These are phyloP conservation scores for Fragaria iinumae DNA, from an alignment of 306 rosid genomes.

Conservation along the genomic window DNA sequence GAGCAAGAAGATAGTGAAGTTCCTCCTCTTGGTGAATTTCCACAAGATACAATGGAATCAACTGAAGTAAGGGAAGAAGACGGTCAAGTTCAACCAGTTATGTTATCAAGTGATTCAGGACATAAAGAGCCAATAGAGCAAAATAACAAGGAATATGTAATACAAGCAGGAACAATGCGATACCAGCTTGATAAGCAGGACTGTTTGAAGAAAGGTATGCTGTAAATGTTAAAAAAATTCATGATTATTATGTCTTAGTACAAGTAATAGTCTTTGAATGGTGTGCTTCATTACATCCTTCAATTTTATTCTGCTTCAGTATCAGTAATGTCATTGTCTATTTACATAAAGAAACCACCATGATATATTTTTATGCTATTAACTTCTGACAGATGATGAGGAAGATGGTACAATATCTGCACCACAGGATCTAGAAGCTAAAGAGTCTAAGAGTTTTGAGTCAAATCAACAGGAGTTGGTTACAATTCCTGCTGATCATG, in stretches of 20 bases:
- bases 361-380: not conserved
- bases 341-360: not conserved
- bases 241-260: not conserved
- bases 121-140: slow-evolving; percentile 28
- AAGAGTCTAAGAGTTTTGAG: slow-evolving; percentile 22
- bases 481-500: slow-evolving; percentile 20
- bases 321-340: not conserved
- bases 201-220: slow-evolving; percentile 51
- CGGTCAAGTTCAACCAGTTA: slow-evolving; percentile 20
- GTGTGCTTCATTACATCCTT: not conserved
- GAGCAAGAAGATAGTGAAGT: slow-evolving; percentile 40
- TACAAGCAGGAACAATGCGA: slow-evolving; percentile 19
- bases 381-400: slow-evolving; percentile 31
- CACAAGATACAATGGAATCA: slow-evolving; percentile 21
- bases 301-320: not conserved
- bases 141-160: slow-evolving; percentile 22
- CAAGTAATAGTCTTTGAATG: not conserved
- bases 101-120: slow-evolving; percentile 21
- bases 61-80: slow-evolving; percentile 27
- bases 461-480: slow-evolving; percentile 27
- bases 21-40: slow-evolving; percentile 27
- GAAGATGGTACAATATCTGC: slow-evolving; percentile 27
- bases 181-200: slow-evolving; percentile 33
- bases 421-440: slow-evolving; percentile 36
- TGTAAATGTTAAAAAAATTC: not conserved